These are phyloP conservation scores for Hyaloperonospora arabidopsidis DNA, from an alignment of 352 stramenopile species.

Conservation along the genomic window DNA sequence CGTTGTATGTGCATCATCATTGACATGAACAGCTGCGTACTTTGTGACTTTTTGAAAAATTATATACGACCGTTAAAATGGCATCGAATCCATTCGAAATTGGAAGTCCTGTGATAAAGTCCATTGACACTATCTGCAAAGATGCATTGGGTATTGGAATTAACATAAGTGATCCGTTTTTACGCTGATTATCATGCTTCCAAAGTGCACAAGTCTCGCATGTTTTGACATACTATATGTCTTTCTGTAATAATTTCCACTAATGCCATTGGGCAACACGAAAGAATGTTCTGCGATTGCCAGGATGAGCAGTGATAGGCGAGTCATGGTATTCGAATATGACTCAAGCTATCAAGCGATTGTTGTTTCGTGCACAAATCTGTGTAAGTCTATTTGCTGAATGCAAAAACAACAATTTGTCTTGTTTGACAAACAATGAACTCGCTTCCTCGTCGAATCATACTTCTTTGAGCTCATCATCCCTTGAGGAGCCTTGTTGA, in stretches of 20 bases:
- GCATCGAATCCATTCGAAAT: not conserved
- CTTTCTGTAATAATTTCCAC: not conserved
- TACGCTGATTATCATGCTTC: not conserved
- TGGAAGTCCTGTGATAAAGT: constrained; percentile 1
- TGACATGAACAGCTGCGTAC: not conserved
- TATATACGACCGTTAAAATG: not conserved
- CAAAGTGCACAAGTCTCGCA: not conserved
- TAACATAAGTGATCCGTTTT: not conserved
- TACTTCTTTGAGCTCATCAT: not conserved
- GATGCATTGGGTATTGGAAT: not conserved
- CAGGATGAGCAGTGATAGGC: not conserved
- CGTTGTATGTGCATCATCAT: constrained; percentile 13
- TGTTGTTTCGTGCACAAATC: not conserved
- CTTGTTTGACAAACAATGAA: not conserved
- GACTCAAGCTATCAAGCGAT: not conserved
- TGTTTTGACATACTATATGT: not conserved
- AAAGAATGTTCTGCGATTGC: not conserved
- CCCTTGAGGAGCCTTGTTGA: not conserved
- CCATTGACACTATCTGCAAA: not conserved
- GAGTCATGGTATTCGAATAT: not conserved
- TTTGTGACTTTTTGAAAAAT: not conserved
- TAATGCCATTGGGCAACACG: not conserved
- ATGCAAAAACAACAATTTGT: not conserved
- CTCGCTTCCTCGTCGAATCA: not conserved
- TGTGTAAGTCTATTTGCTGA: not conserved